These are phyloP conservation scores for Meyerozyma guilliermondii DNA, from an alignment of 1,139 yeast genomes.

Conservation along the genomic window DNA sequence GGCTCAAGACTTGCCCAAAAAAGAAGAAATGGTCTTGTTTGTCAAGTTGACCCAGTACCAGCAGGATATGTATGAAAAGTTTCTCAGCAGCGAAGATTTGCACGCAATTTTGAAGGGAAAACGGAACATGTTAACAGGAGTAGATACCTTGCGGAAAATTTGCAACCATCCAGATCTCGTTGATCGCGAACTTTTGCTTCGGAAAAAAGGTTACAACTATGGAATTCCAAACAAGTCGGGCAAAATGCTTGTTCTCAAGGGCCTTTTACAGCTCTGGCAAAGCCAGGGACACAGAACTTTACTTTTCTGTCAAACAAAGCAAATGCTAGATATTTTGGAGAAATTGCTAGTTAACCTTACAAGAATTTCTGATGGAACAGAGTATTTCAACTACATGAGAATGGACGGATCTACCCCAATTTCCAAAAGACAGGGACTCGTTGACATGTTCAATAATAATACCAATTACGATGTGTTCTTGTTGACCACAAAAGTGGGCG, in stretches of 20 bases:
- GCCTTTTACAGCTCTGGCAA: slow-evolving; percentile 72
- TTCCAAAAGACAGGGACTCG: slow-evolving; percentile 66
- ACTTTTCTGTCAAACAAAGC: slow-evolving; percentile 85
- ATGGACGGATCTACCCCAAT: slow-evolving; percentile 97
- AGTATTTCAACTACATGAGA: slow-evolving; percentile 50
- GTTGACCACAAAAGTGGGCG: slow-evolving; percentile 92
- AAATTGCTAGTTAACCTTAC: slow-evolving; percentile 44
- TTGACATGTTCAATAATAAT: slow-evolving; percentile 72
- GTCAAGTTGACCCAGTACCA: slow-evolving; percentile 80
- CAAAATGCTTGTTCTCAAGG: slow-evolving; percentile 82
- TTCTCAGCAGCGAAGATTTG: slow-evolving; percentile 72
- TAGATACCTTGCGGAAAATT: slow-evolving; percentile 81
- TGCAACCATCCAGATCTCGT: slow-evolving; percentile 95
- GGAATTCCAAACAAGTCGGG: slow-evolving; percentile 78
- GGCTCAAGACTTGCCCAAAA: slow-evolving; percentile 93
- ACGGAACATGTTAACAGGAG: slow-evolving; percentile 81
- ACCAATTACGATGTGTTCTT: slow-evolving; percentile 59
- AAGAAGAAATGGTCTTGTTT: slow-evolving; percentile 89
- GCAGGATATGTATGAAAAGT: slow-evolving; percentile 65
- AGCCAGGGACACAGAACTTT: slow-evolving; percentile 73
- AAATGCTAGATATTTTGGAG: slow-evolving; percentile 87
- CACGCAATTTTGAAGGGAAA: slow-evolving; percentile 69
- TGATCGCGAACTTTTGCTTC: slow-evolving; percentile 43
- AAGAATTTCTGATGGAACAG: slow-evolving; percentile 18
- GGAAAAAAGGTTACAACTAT: slow-evolving; percentile 39